Evolutionary conservation across 1,139 yeast genomes (phyloP).

Genomic region (Sugiyamaella neomexicana): DNA sequence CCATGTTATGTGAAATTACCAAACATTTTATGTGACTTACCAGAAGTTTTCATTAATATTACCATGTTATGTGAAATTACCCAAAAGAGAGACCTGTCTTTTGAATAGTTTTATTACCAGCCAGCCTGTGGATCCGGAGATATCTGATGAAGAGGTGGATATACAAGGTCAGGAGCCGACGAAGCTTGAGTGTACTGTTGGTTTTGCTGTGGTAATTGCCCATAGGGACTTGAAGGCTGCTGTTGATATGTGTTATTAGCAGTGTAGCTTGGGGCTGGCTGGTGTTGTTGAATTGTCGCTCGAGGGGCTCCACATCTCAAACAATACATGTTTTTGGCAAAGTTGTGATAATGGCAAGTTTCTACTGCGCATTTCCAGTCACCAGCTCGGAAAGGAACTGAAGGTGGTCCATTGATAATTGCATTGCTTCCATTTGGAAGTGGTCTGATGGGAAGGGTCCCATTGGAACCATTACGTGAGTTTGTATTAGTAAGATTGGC

Average conservation of each 20-base stretch:
- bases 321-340: constrained; percentile 87
- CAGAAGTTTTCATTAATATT: too few species aligned
- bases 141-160: constrained; percentile 9
- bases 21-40: too few species aligned
- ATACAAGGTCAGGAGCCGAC: not conserved
- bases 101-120: constrained; percentile 8
- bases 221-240: not conserved
- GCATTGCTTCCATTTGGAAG: not conserved
- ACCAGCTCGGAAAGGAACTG: constrained; percentile 93
- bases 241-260: not conserved
- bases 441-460: not conserved
- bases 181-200: not conserved
- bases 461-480: not conserved
- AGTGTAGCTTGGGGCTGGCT: constrained; percentile 7
- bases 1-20: too few species aligned
- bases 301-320: constrained; percentile 85
- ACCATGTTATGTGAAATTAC: too few species aligned
- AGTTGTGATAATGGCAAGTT: constrained; percentile 83
- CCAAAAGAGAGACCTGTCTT: too few species aligned
- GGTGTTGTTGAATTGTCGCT: constrained; percentile 28
- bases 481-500: not conserved
- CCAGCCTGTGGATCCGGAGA: constrained; percentile 6
- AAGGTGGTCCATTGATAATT: constrained; percentile 23
- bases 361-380: constrained; percentile 91
- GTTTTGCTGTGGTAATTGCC: constrained; percentile 5